These are phyloP conservation scores for Trapa incisa DNA, from an alignment of 345 rosid species.

Conservation along the genomic window DNA sequence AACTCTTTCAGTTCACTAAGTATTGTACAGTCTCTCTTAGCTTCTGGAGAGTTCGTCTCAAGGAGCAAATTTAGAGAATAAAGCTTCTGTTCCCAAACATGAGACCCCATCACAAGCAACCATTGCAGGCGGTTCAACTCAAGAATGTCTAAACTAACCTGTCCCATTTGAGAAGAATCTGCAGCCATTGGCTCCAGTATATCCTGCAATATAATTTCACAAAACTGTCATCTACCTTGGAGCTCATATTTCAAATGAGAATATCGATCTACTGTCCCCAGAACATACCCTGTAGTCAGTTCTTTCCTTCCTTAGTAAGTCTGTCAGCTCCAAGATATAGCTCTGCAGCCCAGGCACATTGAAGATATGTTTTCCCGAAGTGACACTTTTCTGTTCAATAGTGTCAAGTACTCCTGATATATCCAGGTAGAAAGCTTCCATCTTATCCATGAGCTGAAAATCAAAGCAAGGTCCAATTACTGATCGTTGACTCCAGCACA, in stretches of 20 bases:
- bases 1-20: constrained; percentile 20
- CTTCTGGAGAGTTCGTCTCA: constrained; percentile 31
- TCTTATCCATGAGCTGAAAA: constrained; percentile 52
- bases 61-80: constrained; percentile 52
- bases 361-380: constrained; percentile 29
- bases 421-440: constrained; percentile 50
- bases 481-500: not conserved
- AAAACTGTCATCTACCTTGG: not conserved
- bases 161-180: constrained; percentile 31
- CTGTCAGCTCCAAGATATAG: constrained; percentile 47
- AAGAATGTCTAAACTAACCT: constrained; percentile 49
- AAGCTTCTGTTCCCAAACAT: constrained; percentile 75
- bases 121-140: constrained; percentile 62
- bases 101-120: constrained; percentile 55
- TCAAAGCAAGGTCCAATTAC: constrained; percentile 1
- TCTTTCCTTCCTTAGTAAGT: constrained; percentile 54
- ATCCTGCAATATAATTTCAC: constrained; percentile 24
- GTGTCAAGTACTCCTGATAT: constrained; percentile 44
- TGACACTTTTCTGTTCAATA: constrained; percentile 45
- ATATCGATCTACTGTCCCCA: not conserved
- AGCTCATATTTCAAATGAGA: not conserved
- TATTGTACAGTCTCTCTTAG: constrained; percentile 22
- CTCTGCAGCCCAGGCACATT: constrained; percentile 32
- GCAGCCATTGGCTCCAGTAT: constrained; percentile 35
- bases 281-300: constrained; percentile 52